These are phyloP conservation scores for Ceratocystis diversiconidia DNA, from an alignment of 2,329 filamentous ascomycete species.

Conservation along the genomic window DNA sequence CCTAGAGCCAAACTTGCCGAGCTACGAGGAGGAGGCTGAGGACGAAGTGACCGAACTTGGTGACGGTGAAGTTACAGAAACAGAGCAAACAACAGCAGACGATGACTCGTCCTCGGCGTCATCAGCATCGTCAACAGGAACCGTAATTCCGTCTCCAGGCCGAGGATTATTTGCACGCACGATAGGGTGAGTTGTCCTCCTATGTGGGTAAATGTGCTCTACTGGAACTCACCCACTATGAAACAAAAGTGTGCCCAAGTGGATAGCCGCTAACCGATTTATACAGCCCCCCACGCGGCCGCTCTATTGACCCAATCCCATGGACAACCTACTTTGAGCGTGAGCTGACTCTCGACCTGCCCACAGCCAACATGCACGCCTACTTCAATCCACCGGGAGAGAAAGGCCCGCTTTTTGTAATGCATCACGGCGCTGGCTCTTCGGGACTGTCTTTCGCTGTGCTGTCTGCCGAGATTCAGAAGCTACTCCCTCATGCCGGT, in stretches of 20 bases:
- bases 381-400: constrained; percentile 73
- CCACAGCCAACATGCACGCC: constrained; percentile 48
- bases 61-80: constrained; percentile 8
- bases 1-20: constrained; percentile 6
- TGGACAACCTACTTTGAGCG: constrained; percentile 90
- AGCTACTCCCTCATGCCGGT: constrained; percentile 63
- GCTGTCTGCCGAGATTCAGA: constrained; percentile 62
- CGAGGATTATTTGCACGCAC: constrained; percentile 60
- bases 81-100: constrained; percentile 26
- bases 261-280: constrained; percentile 13
- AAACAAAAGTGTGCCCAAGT: constrained; percentile 9
- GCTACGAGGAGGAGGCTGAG: constrained; percentile 3
- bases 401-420: constrained; percentile 71
- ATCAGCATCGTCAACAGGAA: constrained; percentile 84
- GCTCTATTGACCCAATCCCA: constrained; percentile 50
- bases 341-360: constrained; percentile 58
- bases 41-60: not conserved
- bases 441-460: constrained; percentile 85
- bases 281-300: constrained; percentile 26
- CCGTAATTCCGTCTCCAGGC: constrained; percentile 66
- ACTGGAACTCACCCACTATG: not conserved
- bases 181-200: constrained; percentile 39
- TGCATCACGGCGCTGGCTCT: constrained; percentile 88
- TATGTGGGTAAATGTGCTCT: not conserved
- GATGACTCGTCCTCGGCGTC: constrained; percentile 48